Base-by-base conservation (phyloP, 768 basidiomycete genomes). In the Kwoniella botswanensis region DNA sequence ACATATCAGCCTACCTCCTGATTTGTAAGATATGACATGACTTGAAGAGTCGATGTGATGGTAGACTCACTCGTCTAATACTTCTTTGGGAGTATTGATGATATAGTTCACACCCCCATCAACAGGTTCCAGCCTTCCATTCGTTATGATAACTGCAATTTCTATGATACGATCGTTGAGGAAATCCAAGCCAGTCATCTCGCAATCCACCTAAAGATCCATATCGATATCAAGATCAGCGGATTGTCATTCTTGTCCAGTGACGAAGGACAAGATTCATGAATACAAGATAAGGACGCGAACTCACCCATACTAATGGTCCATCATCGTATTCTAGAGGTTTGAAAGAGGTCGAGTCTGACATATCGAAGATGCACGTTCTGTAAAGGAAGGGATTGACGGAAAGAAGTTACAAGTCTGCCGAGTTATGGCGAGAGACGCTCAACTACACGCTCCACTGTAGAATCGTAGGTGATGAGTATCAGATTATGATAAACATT, bases 111-210 rank as follows among this genome's bases (percentile, higher is more conserved):
- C 84, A 12, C 94, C 94, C 35, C 90, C 87, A 79, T 97, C 93
- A 4, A 97, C 90, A 12, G 88, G 79, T 26, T 93, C 87, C 52
- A 98, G 85, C 73, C 93, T 87, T 4, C 93, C 93, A 75, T 96
- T 87, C 2, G 94, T 96, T 69, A 98, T 92, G 43, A 97, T 84
- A 50, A 96, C 93, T 86, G 94, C 79, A 43, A 95, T 91, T 83
- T 96, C 94, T 53, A 83, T 74, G 26, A 83, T 78, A 5, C 72
- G 56, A 61, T 83, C 82, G 18, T 65, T 76, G 4, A 71, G 55
- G 17, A 66, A 59, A 60, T 83, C 75, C 21, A 83, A 76, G 9
- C 82, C 82, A 21, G 76, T 77, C 75, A 77, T 75, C 70, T 76
- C 71, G 67, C 79, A 81, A 58, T 82, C 82, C n/a, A 82, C 67